Conservation (phyloP, 1,284 basidiomycete genomes). For the Apiotrichum laibachii region DNA sequence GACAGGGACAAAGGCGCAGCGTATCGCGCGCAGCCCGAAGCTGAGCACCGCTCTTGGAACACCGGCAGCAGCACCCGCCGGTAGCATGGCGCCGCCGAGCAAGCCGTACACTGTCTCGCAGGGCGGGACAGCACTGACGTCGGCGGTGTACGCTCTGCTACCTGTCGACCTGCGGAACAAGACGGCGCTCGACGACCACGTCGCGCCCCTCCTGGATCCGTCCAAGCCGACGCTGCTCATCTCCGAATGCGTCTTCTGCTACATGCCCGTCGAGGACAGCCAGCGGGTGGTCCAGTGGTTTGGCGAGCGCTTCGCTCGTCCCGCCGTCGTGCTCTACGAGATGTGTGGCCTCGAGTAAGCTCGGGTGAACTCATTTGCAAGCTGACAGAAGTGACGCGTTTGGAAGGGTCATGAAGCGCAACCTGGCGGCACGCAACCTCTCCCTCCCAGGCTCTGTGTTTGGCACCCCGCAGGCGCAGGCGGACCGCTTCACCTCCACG, state of each 20-base stretch:
- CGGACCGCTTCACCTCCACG: constrained; percentile 58
- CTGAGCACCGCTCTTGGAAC: constrained; percentile 51
- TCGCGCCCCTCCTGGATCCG: constrained; percentile 59
- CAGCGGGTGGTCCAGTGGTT: constrained; percentile 72
- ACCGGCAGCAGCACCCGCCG: neutral
- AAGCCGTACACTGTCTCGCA: constrained; percentile 44
- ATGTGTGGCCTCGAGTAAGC: constrained; percentile 72
- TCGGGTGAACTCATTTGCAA: neutral
- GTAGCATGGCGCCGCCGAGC: neutral
- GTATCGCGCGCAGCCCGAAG: constrained; percentile 67
- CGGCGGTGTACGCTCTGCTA: constrained; percentile 68
- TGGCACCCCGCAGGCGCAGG: constrained; percentile 59
- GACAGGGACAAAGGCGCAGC: constrained; percentile 76
- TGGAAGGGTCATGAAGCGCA: constrained; percentile 80
- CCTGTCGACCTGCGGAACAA: constrained; percentile 67
- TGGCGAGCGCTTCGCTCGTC: constrained; percentile 56
- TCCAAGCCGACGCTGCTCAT: constrained; percentile 72
- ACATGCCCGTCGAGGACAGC: constrained; percentile 66
- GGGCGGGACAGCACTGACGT: constrained; percentile 67
- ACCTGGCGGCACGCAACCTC: constrained; percentile 74
- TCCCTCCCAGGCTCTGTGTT: constrained; percentile 72
- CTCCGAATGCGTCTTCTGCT: constrained; percentile 90
- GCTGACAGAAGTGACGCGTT: constrained; percentile 62
- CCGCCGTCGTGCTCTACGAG: constrained; percentile 68
- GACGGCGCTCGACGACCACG: constrained; percentile 10